A percentile compares a stretch with the other conserved stretches of the same genome.
These are phyloP conservation scores for Conticribra weissflogii DNA, from an alignment of 108 stramenopile genomes.

Conservation along the genomic window DNA sequence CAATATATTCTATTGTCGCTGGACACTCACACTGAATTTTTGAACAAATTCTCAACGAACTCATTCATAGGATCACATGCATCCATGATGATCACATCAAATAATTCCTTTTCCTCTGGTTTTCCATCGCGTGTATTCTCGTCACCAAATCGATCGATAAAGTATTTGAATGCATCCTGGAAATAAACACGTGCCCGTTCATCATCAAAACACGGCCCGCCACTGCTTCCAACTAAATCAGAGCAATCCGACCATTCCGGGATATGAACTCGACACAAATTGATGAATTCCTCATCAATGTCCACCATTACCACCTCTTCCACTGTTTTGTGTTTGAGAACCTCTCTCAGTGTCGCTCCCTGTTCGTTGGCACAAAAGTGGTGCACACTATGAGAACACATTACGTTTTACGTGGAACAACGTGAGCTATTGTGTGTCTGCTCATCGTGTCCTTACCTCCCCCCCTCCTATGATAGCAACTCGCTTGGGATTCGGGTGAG, in stretches of 20 bases:
- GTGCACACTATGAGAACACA: too few relatives aligned
- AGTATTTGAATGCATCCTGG: slow-evolving; percentile 75
- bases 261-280: slow-evolving; percentile 52
- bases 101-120: slow-evolving; percentile 17
- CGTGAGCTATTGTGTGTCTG: too few relatives aligned
- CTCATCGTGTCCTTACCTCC: too few relatives aligned
- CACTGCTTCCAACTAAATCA: slow-evolving; percentile 45
- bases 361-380: too few relatives aligned
- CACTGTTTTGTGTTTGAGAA: slow-evolving; percentile 85
- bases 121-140: neutral
- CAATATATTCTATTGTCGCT: too few relatives aligned
- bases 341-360: slow-evolving; percentile 93
- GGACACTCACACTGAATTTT: slow-evolving; percentile 51
- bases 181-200: slow-evolving; percentile 50
- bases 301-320: slow-evolving; percentile 76
- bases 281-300: slow-evolving; percentile 73
- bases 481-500: slow-evolving; percentile 82
- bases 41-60: slow-evolving; percentile 59
- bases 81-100: slow-evolving; percentile 87
- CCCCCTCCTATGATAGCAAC: slow-evolving; percentile 94
- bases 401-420: too few relatives aligned
- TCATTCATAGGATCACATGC: slow-evolving; percentile 67
- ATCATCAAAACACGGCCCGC: slow-evolving; percentile 70
- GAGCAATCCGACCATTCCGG: slow-evolving; percentile 76
- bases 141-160: slow-evolving; percentile 56